Conservation (phyloP, 805 yeast genomes). For the Yarrowia bubula region DNA sequence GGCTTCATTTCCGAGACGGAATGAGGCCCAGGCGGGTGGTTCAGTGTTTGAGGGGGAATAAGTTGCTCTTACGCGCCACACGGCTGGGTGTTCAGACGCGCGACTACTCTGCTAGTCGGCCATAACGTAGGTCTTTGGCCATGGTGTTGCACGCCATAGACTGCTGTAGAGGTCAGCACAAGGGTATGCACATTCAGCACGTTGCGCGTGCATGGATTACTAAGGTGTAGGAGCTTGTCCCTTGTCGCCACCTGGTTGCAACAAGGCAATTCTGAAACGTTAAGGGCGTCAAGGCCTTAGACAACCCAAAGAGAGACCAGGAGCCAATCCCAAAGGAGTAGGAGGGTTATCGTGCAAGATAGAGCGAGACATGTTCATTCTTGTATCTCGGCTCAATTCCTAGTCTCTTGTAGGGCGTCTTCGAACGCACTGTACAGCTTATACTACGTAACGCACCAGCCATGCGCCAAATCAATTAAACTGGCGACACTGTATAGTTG, state of each 20-base stretch:
- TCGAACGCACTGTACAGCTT: background rate
- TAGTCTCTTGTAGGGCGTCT: background rate
- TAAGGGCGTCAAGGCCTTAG: constrained; percentile 5
- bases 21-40: background rate
- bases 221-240: background rate
- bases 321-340: background rate
- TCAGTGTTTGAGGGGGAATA: background rate
- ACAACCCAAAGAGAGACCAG: background rate
- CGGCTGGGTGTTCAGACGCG: too few relatives aligned
- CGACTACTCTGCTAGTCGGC: too few relatives aligned
- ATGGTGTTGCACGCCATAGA: background rate
- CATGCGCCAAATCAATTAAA: constrained; percentile 20
- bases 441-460: background rate
- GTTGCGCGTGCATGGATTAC: constrained; percentile 27
- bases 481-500: constrained; percentile 1
- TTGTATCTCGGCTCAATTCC: too few relatives aligned
- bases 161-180: constrained; percentile 4
- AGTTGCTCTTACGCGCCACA: too few relatives aligned
- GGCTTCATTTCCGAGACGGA: constrained; percentile 8
- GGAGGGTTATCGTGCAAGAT: background rate
- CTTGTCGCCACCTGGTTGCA: constrained; percentile 10
- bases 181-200: constrained; percentile 26
- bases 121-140: too few relatives aligned
- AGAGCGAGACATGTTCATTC: too few relatives aligned
- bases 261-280: constrained; percentile 15